Conservation (phyloP, 345 rosid genomes). For the Cardamine resedifolia region DNA sequence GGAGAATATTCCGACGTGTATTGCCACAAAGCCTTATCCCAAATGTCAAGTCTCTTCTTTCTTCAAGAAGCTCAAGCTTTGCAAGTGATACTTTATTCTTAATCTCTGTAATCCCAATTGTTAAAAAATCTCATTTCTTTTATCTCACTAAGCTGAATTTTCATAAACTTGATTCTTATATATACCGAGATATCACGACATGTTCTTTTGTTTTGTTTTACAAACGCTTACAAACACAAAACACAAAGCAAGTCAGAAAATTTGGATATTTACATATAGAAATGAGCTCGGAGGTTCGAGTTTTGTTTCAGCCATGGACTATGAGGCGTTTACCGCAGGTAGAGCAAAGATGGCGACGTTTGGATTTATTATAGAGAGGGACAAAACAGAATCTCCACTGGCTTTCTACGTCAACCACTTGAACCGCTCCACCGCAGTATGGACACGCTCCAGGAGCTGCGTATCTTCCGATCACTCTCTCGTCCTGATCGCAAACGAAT, state of each 20-base stretch:
- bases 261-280: conserved; percentile 1
- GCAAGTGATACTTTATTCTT: conserved; percentile 52
- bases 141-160: not conserved
- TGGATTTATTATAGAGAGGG: conserved; percentile 62
- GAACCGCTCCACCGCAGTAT: conserved; percentile 81
- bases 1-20: conserved; percentile 83
- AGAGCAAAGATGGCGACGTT: conserved; percentile 59
- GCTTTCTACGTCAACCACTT: conserved; percentile 70
- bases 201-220: not conserved
- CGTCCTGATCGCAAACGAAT: conserved; percentile 89
- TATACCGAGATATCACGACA: not conserved
- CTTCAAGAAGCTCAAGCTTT: conserved; percentile 77
- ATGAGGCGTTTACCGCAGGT: conserved; percentile 61
- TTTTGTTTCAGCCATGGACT: conserved; percentile 27
- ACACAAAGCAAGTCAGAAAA: not conserved
- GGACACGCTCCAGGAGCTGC: conserved; percentile 88
- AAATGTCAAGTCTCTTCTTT: conserved; percentile 55
- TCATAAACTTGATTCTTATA: not conserved
- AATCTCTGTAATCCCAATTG: not conserved
- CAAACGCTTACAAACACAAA: conserved; percentile 7
- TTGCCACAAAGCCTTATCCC: conserved; percentile 78
- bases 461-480: conserved; percentile 69
- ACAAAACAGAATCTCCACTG: conserved; percentile 89
- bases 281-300: not conserved
- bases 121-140: not conserved